Conservation (phyloP, 306 rosid species). For the Potentilla sterilis region DNA sequence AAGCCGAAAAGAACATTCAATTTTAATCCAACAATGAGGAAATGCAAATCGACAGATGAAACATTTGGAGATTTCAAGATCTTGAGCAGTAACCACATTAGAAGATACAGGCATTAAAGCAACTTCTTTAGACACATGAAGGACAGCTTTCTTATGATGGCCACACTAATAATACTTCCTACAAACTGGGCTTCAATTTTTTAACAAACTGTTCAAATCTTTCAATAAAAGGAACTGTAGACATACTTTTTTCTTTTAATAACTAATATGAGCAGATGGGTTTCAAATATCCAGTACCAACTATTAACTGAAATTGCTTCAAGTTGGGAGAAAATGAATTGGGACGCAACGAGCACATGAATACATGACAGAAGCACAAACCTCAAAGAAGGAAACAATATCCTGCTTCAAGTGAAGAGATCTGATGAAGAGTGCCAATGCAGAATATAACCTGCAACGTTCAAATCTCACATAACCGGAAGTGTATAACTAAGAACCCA, state of each 20-base stretch:
- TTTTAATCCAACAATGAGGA: background rate
- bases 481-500: constrained; percentile 17
- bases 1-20: background rate
- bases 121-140: background rate
- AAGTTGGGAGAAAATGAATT: background rate
- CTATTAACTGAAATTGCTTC: background rate
- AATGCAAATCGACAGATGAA: background rate
- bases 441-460: constrained; percentile 52
- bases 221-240: background rate
- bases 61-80: constrained; percentile 34
- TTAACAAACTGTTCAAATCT: background rate
- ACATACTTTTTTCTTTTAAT: background rate
- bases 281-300: background rate
- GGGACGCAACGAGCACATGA: background rate
- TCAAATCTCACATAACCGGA: background rate
- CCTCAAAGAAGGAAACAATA: constrained; percentile 49
- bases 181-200: background rate
- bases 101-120: background rate
- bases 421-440: constrained; percentile 53
- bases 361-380: constrained; percentile 13
- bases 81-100: constrained; percentile 1
- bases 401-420: constrained; percentile 64
- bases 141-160: background rate
- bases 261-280: background rate
- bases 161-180: background rate